Evolutionary conservation across 139 green algal genomes (phyloP), one percentile per base, ranked within the genome.

Genomic region (Chlamydomonas sp.): DNA sequence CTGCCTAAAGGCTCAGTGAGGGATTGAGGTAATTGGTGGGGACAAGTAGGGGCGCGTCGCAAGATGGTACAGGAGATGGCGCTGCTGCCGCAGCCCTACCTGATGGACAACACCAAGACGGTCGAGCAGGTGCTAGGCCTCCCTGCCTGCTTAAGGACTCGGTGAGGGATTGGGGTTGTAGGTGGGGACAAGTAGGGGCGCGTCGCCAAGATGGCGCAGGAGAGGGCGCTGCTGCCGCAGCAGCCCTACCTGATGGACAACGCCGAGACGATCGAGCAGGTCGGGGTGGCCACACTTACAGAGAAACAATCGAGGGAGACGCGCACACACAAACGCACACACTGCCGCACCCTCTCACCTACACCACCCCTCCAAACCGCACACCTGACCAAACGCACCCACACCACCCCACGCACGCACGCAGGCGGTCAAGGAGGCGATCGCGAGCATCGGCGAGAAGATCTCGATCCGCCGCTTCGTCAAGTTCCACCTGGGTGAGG

Each of bases 191-290:
- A n/a, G n/a, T n/a, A 97, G 57, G 95, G 95, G 16, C 88, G 95
- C 20, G 74, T 97, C 35, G 79, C 79, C 31, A 99, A 99, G 84
- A 86, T 94, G 22, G 76, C 88, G 10, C 88, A 90, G 47, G 86
- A 97, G 79, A 79, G 87, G 71, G 81, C 85, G 5, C 83, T 98
- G 33, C 71, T 80, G 37, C 58, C 70, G 20, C 91, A 98, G 82
- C 91, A 98, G 83, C 70, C 81, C 2, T 99, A 90, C 83, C 92
- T 99, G 71, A 92, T 92, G 76, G 90, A 99, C 83, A 84, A 84
- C 3, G 83, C 65, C 79, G 94, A 95, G 81, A 95, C 85, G 0
- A 92, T 98, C 5, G 84, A 76, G 34, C 49, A 69, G 54, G 54
- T 64, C 24, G 34, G 54, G 34, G 16, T 96, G 84, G 84, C n/a